These are phyloP conservation scores for Cunninghamia lanceolata DNA, from an alignment of 75 land plant genomes.

Conservation along the genomic window DNA sequence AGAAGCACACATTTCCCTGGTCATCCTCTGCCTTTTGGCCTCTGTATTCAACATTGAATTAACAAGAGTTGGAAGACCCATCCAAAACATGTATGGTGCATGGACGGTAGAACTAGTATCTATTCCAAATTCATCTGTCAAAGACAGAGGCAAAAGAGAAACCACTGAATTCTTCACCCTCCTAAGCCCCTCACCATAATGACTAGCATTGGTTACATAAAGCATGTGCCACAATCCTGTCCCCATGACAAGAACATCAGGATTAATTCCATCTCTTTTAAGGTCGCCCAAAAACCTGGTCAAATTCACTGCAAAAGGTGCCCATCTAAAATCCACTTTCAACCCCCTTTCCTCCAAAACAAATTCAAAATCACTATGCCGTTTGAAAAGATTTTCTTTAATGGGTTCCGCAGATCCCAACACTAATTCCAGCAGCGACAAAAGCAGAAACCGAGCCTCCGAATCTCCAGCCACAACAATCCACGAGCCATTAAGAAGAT, in stretches of 20 bases:
- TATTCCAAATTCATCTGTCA: slow-evolving; percentile 7
- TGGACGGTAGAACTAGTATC: slow-evolving; percentile 14
- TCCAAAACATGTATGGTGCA: slow-evolving; percentile 82
- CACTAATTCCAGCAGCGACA: slow-evolving; percentile 59
- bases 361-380: slow-evolving; percentile 65
- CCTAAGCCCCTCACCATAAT: slow-evolving; percentile 40
- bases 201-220: slow-evolving; percentile 54
- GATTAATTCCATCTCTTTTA: slow-evolving; percentile 18
- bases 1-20: slow-evolving; percentile 17
- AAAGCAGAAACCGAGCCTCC: slow-evolving; percentile 68
- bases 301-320: slow-evolving; percentile 72
- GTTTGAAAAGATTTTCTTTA: slow-evolving; percentile 58
- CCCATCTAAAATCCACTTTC: slow-evolving; percentile 78
- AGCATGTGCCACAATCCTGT: slow-evolving; percentile 97
- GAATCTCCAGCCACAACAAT: slow-evolving; percentile 93
- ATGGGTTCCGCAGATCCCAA: slow-evolving; percentile 30
- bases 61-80: slow-evolving; percentile 72
- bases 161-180: slow-evolving; percentile 25
- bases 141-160: slow-evolving; percentile 27
- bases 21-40: slow-evolving; percentile 71
- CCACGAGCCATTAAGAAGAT: slow-evolving; percentile 83
- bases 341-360: slow-evolving; percentile 37
- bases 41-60: slow-evolving; percentile 65
- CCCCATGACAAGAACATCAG: slow-evolving; percentile 82
- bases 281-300: slow-evolving; percentile 15